phyloP scores from a whole-genome alignment of 176 grass and related monocot genomes.

The Aechmea fasciata region DNA sequence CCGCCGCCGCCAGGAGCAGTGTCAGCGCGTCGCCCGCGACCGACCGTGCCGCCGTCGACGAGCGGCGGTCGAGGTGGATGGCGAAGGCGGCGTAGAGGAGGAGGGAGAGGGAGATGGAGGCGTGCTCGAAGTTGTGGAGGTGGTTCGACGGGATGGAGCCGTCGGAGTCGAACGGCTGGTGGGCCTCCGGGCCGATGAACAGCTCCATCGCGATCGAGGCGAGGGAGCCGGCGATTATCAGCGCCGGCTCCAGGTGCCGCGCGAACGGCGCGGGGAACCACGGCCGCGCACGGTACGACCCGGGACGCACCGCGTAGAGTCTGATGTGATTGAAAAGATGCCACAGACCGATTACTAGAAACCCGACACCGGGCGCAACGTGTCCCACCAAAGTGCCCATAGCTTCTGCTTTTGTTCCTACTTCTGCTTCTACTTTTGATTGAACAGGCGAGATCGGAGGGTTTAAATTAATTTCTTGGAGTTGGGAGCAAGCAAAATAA shows the following conservation, averaged over 20 bases:
- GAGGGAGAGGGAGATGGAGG: conserved; percentile 78
- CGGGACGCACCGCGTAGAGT: conserved; percentile 46
- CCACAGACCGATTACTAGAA: conserved; percentile 77
- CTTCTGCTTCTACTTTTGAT: not conserved
- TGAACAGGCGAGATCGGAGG: too few relatives aligned
- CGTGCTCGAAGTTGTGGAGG: conserved; percentile 97
- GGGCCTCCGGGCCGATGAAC: conserved; percentile 61
- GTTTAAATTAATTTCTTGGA: too few relatives aligned
- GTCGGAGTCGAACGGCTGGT: conserved; percentile 81
- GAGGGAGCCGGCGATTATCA: conserved; percentile 42
- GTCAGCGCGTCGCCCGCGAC: conserved; percentile 13
- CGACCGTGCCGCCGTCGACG: too few relatives aligned
- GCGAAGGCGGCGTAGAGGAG: conserved; percentile 52
- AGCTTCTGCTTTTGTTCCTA: not conserved
- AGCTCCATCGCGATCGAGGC: conserved; percentile 82
- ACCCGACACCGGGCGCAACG: conserved; percentile 69
- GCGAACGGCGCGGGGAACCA: conserved; percentile 56
- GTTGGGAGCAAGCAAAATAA: too few relatives aligned
- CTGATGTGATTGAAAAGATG: conserved; percentile 79
- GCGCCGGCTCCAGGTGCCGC: conserved; percentile 51
- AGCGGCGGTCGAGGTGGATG: conserved; percentile 47
- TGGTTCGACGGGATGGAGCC: conserved; percentile 78
- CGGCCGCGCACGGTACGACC: conserved; percentile 50
- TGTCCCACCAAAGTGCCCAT: conserved; percentile 84
- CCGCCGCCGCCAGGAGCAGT: conserved; percentile 30